A percentile compares a stretch with the other conserved stretches of the same genome.
Conservation (phyloP, 495 filamentous ascomycete genomes). For the Aspergillus asperescens region DNA sequence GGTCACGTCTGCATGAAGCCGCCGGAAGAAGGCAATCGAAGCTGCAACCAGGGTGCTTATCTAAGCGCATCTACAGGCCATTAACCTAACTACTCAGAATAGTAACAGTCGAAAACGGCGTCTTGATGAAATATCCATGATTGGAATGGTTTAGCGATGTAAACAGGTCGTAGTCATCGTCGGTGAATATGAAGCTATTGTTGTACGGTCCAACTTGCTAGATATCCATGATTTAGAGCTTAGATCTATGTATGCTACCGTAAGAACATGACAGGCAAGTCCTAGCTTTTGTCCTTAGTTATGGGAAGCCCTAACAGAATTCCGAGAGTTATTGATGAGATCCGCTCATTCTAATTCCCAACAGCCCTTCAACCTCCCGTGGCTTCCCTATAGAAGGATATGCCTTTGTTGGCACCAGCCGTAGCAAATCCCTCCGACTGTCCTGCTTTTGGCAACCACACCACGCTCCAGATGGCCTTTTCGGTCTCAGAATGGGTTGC, state of each 20-base stretch:
- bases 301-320: neutral
- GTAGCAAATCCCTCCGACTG: constrained; percentile 82
- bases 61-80: constrained; percentile 14
- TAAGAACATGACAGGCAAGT: neutral
- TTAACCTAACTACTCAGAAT: neutral
- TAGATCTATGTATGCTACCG: neutral
- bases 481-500: constrained; percentile 91
- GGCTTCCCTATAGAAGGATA: constrained; percentile 90
- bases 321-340: too few species aligned
- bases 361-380: constrained; percentile 54
- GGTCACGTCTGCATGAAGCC: neutral
- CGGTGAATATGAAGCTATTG: neutral
- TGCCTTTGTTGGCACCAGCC: constrained; percentile 70
- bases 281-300: neutral
- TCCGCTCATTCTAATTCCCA: neutral
- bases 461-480: constrained; percentile 76
- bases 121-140: neutral
- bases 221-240: neutral
- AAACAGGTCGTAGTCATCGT: neutral
- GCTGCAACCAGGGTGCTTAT: constrained; percentile 33
- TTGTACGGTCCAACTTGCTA: neutral
- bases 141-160: too few species aligned
- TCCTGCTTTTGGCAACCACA: constrained; percentile 76
- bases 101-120: neutral
- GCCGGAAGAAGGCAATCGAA: constrained; percentile 26